Conservation (phyloP, 768 basidiomycete genomes). For the Auricularia heimuer region DNA sequence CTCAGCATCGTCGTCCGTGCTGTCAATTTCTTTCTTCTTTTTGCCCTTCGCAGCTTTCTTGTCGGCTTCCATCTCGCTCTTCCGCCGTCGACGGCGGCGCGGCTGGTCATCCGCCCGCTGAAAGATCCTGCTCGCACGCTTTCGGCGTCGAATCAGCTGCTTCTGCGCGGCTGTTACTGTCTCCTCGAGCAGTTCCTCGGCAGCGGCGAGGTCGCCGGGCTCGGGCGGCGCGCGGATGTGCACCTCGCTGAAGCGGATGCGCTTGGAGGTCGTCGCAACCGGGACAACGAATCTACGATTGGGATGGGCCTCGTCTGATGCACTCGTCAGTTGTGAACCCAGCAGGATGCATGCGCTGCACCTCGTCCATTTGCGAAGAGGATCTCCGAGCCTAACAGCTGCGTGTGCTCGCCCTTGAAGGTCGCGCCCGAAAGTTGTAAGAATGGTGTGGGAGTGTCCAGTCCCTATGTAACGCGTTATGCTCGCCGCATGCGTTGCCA, state of each 20-base stretch:
- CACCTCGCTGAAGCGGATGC: slow-evolving; percentile 66
- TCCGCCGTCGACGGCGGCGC: not conserved
- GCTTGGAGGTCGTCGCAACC: slow-evolving; percentile 52
- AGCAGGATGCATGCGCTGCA: slow-evolving; percentile 2
- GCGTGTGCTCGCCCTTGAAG: slow-evolving; percentile 58
- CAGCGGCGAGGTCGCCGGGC: not conserved
- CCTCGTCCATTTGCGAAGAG: slow-evolving; percentile 61
- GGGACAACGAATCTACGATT: slow-evolving; percentile 43
- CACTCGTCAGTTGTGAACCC: too few species aligned
- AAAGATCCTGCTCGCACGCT: not conserved
- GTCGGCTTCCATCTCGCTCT: not conserved
- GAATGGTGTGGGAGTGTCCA: slow-evolving; percentile 70
- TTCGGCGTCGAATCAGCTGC: not conserved
- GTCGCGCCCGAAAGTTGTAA: slow-evolving; percentile 69
- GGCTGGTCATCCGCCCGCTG: not conserved
- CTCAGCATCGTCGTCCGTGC: too few species aligned
- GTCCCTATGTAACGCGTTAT: slow-evolving; percentile 36
- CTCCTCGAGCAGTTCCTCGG: not conserved
- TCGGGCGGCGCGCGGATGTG: slow-evolving; percentile 37
- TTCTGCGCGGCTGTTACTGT: not conserved
- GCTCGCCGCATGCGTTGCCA: not conserved
- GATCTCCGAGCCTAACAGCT: slow-evolving; percentile 65
- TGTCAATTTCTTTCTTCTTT: too few species aligned
- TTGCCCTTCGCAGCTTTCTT: not conserved
- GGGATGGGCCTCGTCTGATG: slow-evolving; percentile 35